These are phyloP conservation scores for Saccharomyces hybrid DNA, from an alignment of 1,139 yeast genomes.

Conservation along the genomic window DNA sequence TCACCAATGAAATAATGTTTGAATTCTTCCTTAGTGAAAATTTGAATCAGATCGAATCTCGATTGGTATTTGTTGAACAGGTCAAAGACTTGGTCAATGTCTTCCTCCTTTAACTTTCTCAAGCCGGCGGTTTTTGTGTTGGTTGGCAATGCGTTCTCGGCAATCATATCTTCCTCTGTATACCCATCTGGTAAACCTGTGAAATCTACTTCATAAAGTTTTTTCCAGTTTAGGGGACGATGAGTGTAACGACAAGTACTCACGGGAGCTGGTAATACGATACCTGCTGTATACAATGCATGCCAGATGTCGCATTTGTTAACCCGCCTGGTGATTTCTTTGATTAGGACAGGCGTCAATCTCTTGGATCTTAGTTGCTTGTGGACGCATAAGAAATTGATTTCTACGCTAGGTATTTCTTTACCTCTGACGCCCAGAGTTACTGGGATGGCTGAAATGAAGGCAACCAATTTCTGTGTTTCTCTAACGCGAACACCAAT, in stretches of 20 bases:
- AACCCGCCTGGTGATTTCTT: conserved; percentile 90
- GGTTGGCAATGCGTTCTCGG: conserved; percentile 64
- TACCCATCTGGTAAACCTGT: conserved; percentile 67
- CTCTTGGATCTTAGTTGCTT: conserved; percentile 90
- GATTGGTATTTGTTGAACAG: conserved; percentile 57
- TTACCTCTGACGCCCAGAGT: conserved; percentile 55
- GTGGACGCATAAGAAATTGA: conserved; percentile 89
- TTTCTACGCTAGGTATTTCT: conserved; percentile 65
- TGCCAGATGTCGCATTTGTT: conserved; percentile 85
- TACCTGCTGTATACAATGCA: conserved; percentile 91
- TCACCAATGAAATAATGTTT: conserved; percentile 71
- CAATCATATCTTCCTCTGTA: conserved; percentile 76
- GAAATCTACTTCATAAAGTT: conserved; percentile 83
- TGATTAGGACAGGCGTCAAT: conserved; percentile 85
- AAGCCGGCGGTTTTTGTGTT: conserved; percentile 52
- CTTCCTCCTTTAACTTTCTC: conserved; percentile 53
- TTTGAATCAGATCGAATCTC: conserved; percentile 66
- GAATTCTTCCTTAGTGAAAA: conserved; percentile 62
- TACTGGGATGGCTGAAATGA: conserved; percentile 85
- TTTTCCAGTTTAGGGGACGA: conserved; percentile 89
- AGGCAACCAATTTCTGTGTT: conserved; percentile 75
- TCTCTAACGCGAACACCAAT: conserved; percentile 84
- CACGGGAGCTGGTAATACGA: conserved; percentile 83
- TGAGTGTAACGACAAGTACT: conserved; percentile 89
- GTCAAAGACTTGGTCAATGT: conserved; percentile 55